A percentile compares a stretch with the other conserved stretches of the same genome.
These are phyloP conservation scores for Fistulinella cinereoalba DNA, from an alignment of 1,284 basidiomycete species.

Conservation along the genomic window DNA sequence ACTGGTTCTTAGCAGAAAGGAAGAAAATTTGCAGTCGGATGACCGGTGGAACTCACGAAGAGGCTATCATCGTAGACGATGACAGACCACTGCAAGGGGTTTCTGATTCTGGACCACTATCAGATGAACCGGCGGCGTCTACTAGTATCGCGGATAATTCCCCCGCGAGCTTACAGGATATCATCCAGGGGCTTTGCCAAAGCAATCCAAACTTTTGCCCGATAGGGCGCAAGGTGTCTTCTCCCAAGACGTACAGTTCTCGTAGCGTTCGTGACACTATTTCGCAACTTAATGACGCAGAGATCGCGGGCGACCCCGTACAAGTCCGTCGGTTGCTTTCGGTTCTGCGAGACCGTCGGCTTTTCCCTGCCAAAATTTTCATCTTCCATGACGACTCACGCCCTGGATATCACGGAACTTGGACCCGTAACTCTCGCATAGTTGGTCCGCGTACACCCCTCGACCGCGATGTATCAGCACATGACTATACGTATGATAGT, in stretches of 20 bases:
- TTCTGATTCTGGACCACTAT: conserved; percentile 15
- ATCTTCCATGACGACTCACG: conserved; percentile 75
- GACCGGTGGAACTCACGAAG: conserved; percentile 31
- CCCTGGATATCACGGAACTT: conserved; percentile 85
- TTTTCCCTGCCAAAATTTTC: conserved; percentile 69
- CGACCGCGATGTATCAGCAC: conserved; percentile 59
- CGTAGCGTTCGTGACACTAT: conserved; percentile 56
- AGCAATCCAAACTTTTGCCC: conserved; percentile 2
- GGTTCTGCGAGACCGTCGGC: conserved; percentile 53
- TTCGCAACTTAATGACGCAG: conserved; percentile 67
- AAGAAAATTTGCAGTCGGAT: conserved; percentile 26
- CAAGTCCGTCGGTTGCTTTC: conserved; percentile 55
- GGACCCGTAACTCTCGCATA: conserved; percentile 69
- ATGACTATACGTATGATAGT: conserved; percentile 83
- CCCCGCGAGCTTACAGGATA: conserved; percentile 13
- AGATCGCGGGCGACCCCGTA: conserved; percentile 65
- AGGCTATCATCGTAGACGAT: conserved; percentile 55
- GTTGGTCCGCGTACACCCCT: conserved; percentile 78
- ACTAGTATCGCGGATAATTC: not conserved
- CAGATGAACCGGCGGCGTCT: not conserved
- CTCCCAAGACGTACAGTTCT: conserved; percentile 36
- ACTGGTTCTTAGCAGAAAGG: conserved; percentile 53
- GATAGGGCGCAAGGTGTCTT: conserved; percentile 10
- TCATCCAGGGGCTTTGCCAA: conserved; percentile 16
- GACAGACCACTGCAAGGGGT: conserved; percentile 32